Conservation (phyloP, 371 early-diverging fungal species). For the Batrachochytrium dendrobatidis region DNA sequence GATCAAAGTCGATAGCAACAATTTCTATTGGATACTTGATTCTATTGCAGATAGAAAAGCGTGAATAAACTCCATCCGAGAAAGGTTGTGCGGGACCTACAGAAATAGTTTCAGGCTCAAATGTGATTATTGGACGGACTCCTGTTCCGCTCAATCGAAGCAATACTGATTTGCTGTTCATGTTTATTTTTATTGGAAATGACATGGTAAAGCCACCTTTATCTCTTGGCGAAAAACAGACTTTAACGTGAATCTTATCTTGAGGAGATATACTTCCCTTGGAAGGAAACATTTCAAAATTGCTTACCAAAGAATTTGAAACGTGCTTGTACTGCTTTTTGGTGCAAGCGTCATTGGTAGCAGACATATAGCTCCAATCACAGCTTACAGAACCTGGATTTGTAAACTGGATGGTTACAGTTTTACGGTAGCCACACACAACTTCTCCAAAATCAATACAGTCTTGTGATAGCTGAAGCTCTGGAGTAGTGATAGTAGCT, state of each 20-base stretch:
- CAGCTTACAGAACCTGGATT: constrained; percentile 39
- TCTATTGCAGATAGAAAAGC: constrained; percentile 38
- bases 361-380: constrained; percentile 32
- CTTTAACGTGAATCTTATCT: constrained; percentile 27
- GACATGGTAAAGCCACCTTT: constrained; percentile 32
- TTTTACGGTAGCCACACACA: constrained; percentile 39
- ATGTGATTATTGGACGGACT: constrained; percentile 23
- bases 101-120: constrained; percentile 36
- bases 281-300: constrained; percentile 37
- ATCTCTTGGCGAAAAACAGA: constrained; percentile 36
- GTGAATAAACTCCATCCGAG: constrained; percentile 36
- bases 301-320: constrained; percentile 8
- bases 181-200: constrained; percentile 32
- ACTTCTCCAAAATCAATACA: constrained; percentile 47
- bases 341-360: constrained; percentile 6
- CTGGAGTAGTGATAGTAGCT: constrained; percentile 41
- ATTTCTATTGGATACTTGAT: constrained; percentile 42
- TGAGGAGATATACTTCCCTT: constrained; percentile 33
- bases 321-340: constrained; percentile 18
- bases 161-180: constrained; percentile 28
- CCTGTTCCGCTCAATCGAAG: constrained; percentile 35
- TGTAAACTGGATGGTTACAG: constrained; percentile 24
- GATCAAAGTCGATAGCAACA: constrained; percentile 43
- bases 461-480: constrained; percentile 28
- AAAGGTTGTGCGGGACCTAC: constrained; percentile 44